phyloP scores from a whole-genome alignment of 192 early-diverging fungal species.

The Coemansia sp. region DNA sequence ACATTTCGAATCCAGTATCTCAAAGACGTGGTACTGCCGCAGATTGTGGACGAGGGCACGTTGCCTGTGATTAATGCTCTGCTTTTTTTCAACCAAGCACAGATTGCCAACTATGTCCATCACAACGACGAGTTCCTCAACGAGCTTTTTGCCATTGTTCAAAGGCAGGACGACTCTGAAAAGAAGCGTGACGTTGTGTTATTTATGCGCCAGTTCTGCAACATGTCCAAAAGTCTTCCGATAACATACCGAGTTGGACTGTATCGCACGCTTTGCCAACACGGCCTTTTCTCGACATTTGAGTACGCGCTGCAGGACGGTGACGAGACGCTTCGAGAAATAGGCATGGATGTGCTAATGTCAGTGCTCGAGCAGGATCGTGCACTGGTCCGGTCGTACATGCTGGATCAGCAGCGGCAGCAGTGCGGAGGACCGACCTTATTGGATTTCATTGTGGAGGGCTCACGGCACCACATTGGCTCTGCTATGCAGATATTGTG shows the following conservation, averaged over 20 bases:
- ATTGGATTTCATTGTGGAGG: conserved; percentile 65
- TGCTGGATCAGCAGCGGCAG: conserved; percentile 62
- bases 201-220: conserved; percentile 79
- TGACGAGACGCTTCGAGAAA: conserved; percentile 59
- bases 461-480: conserved; percentile 63
- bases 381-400: conserved; percentile 67
- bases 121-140: conserved; percentile 67
- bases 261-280: conserved; percentile 67
- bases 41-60: conserved; percentile 74
- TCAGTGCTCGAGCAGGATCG: conserved; percentile 80
- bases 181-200: conserved; percentile 73
- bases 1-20: conserved; percentile 85
- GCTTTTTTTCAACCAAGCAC: conserved; percentile 80
- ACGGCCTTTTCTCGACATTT: conserved; percentile 79
- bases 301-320: conserved; percentile 64
- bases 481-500: conserved; percentile 67
- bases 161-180: conserved; percentile 46
- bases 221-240: conserved; percentile 72
- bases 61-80: conserved; percentile 70
- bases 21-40: conserved; percentile 79
- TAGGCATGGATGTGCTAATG: conserved; percentile 68
- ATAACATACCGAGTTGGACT: conserved; percentile 59
- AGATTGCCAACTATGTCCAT: conserved; percentile 76
- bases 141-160: conserved; percentile 69
- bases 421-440: conserved; percentile 50